Conservation (phyloP, 805 yeast species). For the Wickerhamomyces canadensis region DNA sequence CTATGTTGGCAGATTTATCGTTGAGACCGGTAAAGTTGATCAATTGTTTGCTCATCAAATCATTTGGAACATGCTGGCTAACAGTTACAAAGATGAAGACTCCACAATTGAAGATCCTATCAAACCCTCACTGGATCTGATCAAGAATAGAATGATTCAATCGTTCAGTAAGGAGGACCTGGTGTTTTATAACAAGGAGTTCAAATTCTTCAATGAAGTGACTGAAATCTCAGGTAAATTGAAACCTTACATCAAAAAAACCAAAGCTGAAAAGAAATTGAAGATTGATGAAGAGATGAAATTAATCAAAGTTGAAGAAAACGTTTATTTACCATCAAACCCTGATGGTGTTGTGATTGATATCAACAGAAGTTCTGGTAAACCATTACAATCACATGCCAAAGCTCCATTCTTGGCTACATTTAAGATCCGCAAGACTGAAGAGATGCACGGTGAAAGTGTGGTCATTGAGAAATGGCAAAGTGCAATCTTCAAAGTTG, state of each 20-base stretch:
- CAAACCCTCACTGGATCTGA: conserved; percentile 77
- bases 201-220: conserved; percentile 83
- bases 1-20: conserved; percentile 79
- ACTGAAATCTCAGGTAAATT: conserved; percentile 92
- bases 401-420: conserved; percentile 98
- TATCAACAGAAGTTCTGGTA: conserved; percentile 87
- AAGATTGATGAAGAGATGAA: conserved; percentile 97
- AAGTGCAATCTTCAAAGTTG: conserved; percentile 96
- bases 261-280: conserved; percentile 92
- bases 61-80: conserved; percentile 96
- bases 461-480: conserved; percentile 68
- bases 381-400: conserved; percentile 95
- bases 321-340: conserved; percentile 90
- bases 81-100: conserved; percentile 86
- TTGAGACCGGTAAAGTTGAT: conserved; percentile 88
- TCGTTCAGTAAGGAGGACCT: conserved; percentile 58
- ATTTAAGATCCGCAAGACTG: conserved; percentile 69
- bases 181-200: conserved; percentile 73
- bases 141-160: conserved; percentile 57
- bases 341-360: conserved; percentile 95
- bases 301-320: conserved; percentile 62
- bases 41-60: conserved; percentile 95
- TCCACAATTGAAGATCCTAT: conserved; percentile 71
- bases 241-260: conserved; percentile 88
- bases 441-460: conserved; percentile 35